phyloP scores from a whole-genome alignment of 345 rosid species.

The Eutrema japonicum region DNA sequence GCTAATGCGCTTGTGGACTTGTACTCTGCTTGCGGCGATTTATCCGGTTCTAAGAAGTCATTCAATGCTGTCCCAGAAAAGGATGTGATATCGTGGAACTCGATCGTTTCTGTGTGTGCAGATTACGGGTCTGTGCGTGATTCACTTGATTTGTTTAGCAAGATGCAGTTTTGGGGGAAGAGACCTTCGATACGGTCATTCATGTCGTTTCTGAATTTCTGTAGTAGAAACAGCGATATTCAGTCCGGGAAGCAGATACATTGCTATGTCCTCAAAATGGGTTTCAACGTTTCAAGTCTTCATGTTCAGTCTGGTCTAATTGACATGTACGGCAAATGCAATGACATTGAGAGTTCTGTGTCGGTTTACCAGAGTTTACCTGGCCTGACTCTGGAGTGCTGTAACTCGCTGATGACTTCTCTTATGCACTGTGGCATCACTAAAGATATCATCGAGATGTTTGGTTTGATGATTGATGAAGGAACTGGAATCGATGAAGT shows the following conservation, averaged over 20 bases:
- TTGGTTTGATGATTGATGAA: slow-evolving; percentile 76
- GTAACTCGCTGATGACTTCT: slow-evolving; percentile 75
- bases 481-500: slow-evolving; percentile 72
- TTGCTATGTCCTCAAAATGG: slow-evolving; percentile 62
- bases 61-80: slow-evolving; percentile 50
- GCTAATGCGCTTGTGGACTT: slow-evolving; percentile 76
- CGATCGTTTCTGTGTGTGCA: slow-evolving; percentile 57
- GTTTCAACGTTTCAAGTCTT: slow-evolving; percentile 50
- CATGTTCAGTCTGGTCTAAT: slow-evolving; percentile 70
- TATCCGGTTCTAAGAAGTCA: slow-evolving; percentile 54
- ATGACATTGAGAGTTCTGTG: slow-evolving; percentile 60
- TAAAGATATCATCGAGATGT: slow-evolving; percentile 68
- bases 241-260: slow-evolving; percentile 70
- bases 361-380: slow-evolving; percentile 50
- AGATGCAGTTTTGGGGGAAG: slow-evolving; percentile 74
- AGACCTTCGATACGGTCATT: slow-evolving; percentile 68
- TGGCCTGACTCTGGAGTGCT: slow-evolving; percentile 51
- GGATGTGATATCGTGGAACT: slow-evolving; percentile 86
- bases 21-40: slow-evolving; percentile 63
- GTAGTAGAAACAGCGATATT: slow-evolving; percentile 52
- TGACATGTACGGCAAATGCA: slow-evolving; percentile 81
- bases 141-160: slow-evolving; percentile 59
- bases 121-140: slow-evolving; percentile 49
- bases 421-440: slow-evolving; percentile 59
- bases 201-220: slow-evolving; percentile 61